These are phyloP conservation scores for Globisporangium cederbergense DNA, from an alignment of 352 stramenopile genomes.

Conservation along the genomic window DNA sequence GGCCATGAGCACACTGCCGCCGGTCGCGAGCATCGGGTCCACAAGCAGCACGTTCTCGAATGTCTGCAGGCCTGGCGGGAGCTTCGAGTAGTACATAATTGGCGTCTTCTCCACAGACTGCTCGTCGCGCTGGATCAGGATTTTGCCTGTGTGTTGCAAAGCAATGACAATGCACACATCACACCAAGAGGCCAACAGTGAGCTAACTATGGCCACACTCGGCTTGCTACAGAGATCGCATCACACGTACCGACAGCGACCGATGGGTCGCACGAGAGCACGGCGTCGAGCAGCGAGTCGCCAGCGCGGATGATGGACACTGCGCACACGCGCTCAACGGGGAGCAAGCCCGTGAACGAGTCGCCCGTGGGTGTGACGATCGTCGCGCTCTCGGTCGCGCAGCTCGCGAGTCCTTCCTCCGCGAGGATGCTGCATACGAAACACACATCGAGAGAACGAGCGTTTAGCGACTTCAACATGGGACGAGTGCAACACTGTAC, in stretches of 20 bases:
- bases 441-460: not conserved
- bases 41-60: conserved; percentile 92
- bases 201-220: not conserved
- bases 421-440: conserved; percentile 47
- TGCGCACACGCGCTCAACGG: conserved; percentile 74
- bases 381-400: conserved; percentile 47
- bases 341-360: conserved; percentile 49
- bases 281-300: conserved; percentile 87
- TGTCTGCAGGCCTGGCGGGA: conserved; percentile 79
- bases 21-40: conserved; percentile 96
- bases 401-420: conserved; percentile 68
- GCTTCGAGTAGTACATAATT: conserved; percentile 94
- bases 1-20: conserved; percentile 85
- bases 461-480: conserved; percentile 3
- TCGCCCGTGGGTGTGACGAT: conserved; percentile 70
- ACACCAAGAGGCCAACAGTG: not conserved
- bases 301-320: conserved; percentile 94
- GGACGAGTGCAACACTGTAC: not conserved
- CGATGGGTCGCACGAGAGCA: conserved; percentile 83
- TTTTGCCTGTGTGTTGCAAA: conserved; percentile 74
- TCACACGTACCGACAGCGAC: conserved; percentile 62
- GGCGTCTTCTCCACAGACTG: conserved; percentile 77
- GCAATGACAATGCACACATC: not conserved
- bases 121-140: conserved; percentile 97
- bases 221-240: no score